These are phyloP conservation scores for Odonthalia washingtoniensis DNA, from an alignment of 31 red algal species.

Conservation along the genomic window DNA sequence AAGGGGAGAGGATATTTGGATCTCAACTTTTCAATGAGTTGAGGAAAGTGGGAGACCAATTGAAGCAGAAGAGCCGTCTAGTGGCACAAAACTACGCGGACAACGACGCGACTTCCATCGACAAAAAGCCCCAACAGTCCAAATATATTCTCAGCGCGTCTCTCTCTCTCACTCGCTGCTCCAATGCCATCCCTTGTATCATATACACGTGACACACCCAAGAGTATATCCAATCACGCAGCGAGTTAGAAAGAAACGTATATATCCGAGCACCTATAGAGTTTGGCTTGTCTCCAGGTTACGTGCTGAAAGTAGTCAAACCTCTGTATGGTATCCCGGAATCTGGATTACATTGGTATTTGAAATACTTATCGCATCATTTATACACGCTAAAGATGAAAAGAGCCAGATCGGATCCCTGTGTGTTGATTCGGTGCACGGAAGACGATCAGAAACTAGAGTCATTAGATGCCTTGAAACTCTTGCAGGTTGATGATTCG, in stretches of 20 bases:
- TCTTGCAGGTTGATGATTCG: background rate
- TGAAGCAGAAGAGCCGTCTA: too few species aligned
- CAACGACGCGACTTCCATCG: too few species aligned
- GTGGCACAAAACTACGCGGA: too few species aligned
- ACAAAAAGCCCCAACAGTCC: too few species aligned
- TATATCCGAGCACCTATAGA: background rate
- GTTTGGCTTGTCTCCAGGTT: background rate
- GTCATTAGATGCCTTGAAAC: background rate
- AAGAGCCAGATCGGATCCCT: background rate
- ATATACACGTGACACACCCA: too few species aligned
- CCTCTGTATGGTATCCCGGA: conserved; percentile 38
- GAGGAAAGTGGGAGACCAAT: too few species aligned
- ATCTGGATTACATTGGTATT: conserved; percentile 6
- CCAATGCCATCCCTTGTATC: too few species aligned
- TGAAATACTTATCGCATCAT: conserved; percentile 15
- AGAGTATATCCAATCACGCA: conserved; percentile 8
- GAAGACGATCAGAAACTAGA: background rate
- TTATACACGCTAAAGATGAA: background rate
- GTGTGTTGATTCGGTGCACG: conserved; percentile 3
- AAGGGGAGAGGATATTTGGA: too few species aligned
- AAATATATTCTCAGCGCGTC: too few species aligned
- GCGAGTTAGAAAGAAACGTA: background rate
- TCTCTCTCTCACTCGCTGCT: too few species aligned
- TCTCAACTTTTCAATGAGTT: too few species aligned
- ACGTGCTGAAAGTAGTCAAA: background rate